These are phyloP conservation scores for Cladosporium sphaerospermum DNA, from an alignment of 2,329 filamentous ascomycete species.

Conservation along the genomic window DNA sequence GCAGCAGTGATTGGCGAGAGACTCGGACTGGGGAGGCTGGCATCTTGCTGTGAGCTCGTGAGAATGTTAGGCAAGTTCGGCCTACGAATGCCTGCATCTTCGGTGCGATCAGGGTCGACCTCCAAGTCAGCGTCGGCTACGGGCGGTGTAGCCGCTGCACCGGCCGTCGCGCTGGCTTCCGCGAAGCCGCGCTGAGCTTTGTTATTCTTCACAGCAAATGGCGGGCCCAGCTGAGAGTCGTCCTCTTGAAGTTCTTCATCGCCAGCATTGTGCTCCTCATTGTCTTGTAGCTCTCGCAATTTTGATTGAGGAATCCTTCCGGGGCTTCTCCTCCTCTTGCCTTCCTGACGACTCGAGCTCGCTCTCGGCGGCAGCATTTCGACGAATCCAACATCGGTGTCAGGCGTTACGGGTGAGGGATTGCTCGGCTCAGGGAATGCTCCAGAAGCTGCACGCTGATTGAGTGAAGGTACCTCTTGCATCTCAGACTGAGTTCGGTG, in stretches of 20 bases:
- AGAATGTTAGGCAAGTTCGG: slow-evolving; percentile 50
- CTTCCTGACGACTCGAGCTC: slow-evolving; percentile 14
- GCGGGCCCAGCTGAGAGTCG: slow-evolving; percentile 23
- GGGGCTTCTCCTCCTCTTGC: slow-evolving; percentile 16
- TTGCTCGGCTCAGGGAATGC: slow-evolving; percentile 16
- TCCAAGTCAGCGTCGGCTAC: slow-evolving; percentile 67
- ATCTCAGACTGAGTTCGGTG: slow-evolving; percentile 25
- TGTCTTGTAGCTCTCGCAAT: slow-evolving; percentile 24
- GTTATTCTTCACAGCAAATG: slow-evolving; percentile 20
- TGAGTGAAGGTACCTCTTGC: slow-evolving; percentile 22
- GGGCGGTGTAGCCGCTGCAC: slow-evolving; percentile 60
- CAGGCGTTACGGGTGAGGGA: slow-evolving; percentile 28
- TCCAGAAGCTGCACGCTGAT: slow-evolving; percentile 21
- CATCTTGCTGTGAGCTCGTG: slow-evolving; percentile 71
- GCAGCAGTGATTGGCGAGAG: slow-evolving; percentile 83
- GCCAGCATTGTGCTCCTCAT: slow-evolving; percentile 20
- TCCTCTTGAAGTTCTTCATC: slow-evolving; percentile 26
- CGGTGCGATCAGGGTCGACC: slow-evolving; percentile 34
- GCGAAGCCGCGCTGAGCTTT: slow-evolving; percentile 16
- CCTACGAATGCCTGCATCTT: slow-evolving; percentile 15
- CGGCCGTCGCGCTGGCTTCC: slow-evolving; percentile 13
- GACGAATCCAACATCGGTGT: slow-evolving; percentile 23
- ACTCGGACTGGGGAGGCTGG: slow-evolving; percentile 88
- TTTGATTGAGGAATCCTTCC: slow-evolving; percentile 20
- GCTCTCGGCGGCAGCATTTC: slow-evolving; percentile 14